Percentiles rank a stretch among this genome's conserved stretches.
Conservation (phyloP, 148 eudicot genomes). For the Gaultheria prostrata region DNA sequence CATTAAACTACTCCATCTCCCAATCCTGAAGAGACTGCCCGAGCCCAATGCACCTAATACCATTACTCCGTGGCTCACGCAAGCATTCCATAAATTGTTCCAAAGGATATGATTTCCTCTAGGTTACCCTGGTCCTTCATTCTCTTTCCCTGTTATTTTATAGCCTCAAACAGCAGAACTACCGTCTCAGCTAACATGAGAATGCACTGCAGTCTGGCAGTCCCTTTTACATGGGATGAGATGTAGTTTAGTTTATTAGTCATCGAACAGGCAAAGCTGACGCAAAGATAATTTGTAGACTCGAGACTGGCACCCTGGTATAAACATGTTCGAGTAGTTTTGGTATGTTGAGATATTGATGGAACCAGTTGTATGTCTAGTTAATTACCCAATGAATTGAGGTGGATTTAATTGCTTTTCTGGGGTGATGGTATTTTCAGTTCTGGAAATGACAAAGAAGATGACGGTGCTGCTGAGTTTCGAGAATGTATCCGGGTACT, state of each 20-base stretch:
- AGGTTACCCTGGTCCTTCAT: neutral
- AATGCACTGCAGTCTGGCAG: neutral
- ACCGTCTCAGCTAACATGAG: neutral
- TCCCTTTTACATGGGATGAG: neutral
- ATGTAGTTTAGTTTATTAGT: neutral
- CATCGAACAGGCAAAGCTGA: neutral
- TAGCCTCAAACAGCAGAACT: neutral
- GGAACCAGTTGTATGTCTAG: neutral
- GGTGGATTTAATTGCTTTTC: neutral
- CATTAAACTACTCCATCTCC: neutral
- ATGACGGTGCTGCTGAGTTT: conserved; percentile 66
- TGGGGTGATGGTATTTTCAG: conserved; percentile 34
- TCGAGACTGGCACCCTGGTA: neutral
- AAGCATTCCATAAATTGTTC: neutral
- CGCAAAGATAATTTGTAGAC: neutral
- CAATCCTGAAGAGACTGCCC: neutral
- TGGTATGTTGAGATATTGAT: neutral
- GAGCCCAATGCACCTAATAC: neutral
- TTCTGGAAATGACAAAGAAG: conserved; percentile 57
- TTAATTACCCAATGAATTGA: neutral
- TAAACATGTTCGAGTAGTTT: neutral
- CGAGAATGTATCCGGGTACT: conserved; percentile 71
- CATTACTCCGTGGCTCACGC: neutral
- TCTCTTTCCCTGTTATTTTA: neutral
- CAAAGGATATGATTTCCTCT: neutral